Base-by-base conservation (phyloP, 2,329 filamentous ascomycete species). In the Beauveria varroae region DNA sequence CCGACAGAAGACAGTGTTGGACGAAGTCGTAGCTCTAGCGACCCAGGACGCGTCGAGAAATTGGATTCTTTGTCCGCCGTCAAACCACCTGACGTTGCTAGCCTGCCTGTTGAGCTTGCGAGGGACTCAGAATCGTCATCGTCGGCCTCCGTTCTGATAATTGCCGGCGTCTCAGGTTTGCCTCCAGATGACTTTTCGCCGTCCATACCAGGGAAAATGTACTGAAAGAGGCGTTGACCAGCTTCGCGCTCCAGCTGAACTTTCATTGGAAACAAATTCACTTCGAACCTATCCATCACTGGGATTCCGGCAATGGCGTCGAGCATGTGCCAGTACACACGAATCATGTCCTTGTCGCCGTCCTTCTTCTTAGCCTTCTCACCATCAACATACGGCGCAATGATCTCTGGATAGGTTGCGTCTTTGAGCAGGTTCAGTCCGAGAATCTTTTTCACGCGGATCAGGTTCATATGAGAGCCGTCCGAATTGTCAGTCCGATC, bases 221-320 rank as follows among this genome's bases (percentile, higher is more conserved):
- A 99, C 75, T 97, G 93, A 67, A 99, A 96, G 2, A 99, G 79
- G 67, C 89, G 91, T 76, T 96, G 93, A 50, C 93, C 93, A 54
- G 96, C 87, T 68, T 98, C 93, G 41, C 87, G 88, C 74, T 99
- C 95, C 41, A 99, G 80, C 72, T 99, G 95, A 24, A 99, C 87
- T 73, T 92, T 96, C 72, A 99, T 84, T 0, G 95, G 96, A 72
- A 96, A 93, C 22, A 99, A 78, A 60, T 93, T 91, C 60, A 99
- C 90, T 73, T 98, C 93, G 69, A 99, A 99, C 68, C 96, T 90
- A 67, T 98, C 93, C 80, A 99, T 91, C 37, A 99, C 93, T 0
- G 93, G 91, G 64, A 99, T 99, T 54, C 95, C 95, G 43, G 93
- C 95, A 72, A 99, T 97, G 8, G 95, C 93, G 75, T 99, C 95